These are phyloP conservation scores for Backusella parvicylindrica DNA, from an alignment of 192 early-diverging fungal species.

Conservation along the genomic window DNA sequence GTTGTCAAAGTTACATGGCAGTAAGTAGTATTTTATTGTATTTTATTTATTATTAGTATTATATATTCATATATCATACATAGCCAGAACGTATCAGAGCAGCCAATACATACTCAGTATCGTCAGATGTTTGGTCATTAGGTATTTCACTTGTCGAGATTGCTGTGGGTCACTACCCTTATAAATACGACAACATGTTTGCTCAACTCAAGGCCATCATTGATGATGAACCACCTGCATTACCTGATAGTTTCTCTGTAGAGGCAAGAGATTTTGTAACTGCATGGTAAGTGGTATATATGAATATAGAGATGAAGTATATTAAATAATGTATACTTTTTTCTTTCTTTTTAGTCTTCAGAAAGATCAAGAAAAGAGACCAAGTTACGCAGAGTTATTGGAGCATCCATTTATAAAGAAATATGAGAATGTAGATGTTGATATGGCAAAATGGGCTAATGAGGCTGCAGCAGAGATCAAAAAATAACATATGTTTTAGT, in stretches of 20 bases:
- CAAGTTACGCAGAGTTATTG: constrained; percentile 73
- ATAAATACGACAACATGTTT: constrained; percentile 76
- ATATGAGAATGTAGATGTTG: constrained; percentile 61
- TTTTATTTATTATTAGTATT: no score
- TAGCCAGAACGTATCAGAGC: constrained; percentile 87
- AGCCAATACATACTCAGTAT: constrained; percentile 72
- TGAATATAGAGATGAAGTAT: background rate
- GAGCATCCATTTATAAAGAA: constrained; percentile 74
- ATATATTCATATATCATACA: background rate
- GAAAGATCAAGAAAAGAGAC: constrained; percentile 70
- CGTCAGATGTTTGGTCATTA: constrained; percentile 93
- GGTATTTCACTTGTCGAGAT: constrained; percentile 87
- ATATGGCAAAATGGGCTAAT: constrained; percentile 81
- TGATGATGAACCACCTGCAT: constrained; percentile 64
- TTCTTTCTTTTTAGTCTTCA: constrained; percentile 41
- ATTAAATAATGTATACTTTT: constrained; percentile 12
- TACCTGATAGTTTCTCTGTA: constrained; percentile 68
- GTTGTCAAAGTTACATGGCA: constrained; percentile 95
- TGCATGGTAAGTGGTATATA: constrained; percentile 49
- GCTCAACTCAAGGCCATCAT: constrained; percentile 89
- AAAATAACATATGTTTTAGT: background rate
- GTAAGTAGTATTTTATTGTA: no score
- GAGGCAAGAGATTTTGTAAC: constrained; percentile 78
- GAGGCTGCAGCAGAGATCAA: constrained; percentile 41
- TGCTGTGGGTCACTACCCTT: constrained; percentile 79